Conservation (phyloP, 1,284 basidiomycete species). For the Psilocybe mexicana region DNA sequence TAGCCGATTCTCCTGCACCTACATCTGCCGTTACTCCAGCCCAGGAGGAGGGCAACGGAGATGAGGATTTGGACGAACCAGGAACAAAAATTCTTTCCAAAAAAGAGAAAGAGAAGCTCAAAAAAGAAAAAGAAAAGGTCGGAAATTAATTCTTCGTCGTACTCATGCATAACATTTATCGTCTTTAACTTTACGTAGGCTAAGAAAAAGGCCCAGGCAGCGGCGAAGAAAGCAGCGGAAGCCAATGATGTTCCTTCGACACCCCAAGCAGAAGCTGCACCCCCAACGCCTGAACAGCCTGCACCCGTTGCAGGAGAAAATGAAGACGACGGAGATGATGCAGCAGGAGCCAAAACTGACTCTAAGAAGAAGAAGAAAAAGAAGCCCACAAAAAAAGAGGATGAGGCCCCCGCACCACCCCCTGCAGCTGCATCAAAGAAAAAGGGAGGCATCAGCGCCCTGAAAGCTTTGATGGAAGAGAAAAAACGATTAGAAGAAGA, state of each 20-base stretch:
- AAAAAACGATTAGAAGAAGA: slow-evolving; percentile 88
- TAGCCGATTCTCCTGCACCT: slow-evolving; percentile 21
- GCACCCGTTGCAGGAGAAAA: slow-evolving; percentile 35
- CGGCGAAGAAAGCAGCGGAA: slow-evolving; percentile 72
- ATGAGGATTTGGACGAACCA: slow-evolving; percentile 45
- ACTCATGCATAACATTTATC: slow-evolving; percentile 3
- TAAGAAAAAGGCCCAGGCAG: slow-evolving; percentile 93
- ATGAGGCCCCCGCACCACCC: slow-evolving; percentile 50
- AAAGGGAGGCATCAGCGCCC: slow-evolving; percentile 67
- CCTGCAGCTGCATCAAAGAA: slow-evolving; percentile 64
- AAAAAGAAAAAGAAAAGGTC: slow-evolving; percentile 94
- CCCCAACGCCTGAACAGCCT: slow-evolving; percentile 27
- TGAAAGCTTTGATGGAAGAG: slow-evolving; percentile 87
- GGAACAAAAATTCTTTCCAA: slow-evolving; percentile 74
- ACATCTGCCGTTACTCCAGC: slow-evolving; percentile 26
- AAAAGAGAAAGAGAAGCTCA: slow-evolving; percentile 92
- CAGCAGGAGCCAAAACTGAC: slow-evolving; percentile 58
- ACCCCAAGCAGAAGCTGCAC: slow-evolving; percentile 28
- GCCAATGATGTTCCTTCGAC: slow-evolving; percentile 31
- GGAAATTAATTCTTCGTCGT: slow-evolving; percentile 10
- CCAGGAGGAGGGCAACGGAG: slow-evolving; percentile 41
- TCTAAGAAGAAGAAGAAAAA: slow-evolving; percentile 87
- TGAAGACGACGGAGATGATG: slow-evolving; percentile 54
- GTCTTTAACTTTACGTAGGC: slow-evolving; percentile 51
- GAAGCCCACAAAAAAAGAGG: slow-evolving; percentile 76